Evolutionary conservation across 2,329 filamentous ascomycete genomes (phyloP).

Genomic region (Hypoxylon sp.): DNA sequence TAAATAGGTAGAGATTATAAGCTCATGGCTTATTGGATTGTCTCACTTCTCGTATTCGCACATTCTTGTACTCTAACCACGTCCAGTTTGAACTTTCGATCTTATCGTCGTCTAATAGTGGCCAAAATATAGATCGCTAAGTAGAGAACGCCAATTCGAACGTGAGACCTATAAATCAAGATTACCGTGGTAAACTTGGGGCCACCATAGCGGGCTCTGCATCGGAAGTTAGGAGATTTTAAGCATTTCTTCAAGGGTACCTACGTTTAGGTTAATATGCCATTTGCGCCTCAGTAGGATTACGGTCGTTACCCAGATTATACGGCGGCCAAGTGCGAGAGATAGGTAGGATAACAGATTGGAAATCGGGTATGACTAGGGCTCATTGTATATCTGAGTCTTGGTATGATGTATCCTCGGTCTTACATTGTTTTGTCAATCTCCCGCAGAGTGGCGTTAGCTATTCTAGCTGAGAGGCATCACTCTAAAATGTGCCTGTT

Average conservation of each 20-base stretch:
- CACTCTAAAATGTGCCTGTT: too few relatives aligned
- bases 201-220: slow-evolving; percentile 24
- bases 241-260: slow-evolving; percentile 43
- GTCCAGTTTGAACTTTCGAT: background rate
- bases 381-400: slow-evolving; percentile 44
- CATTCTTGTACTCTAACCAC: background rate
- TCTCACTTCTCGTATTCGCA: background rate
- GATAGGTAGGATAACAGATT: slow-evolving; percentile 62
- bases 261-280: slow-evolving; percentile 65
- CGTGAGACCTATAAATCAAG: background rate
- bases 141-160: background rate
- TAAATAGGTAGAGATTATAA: too few relatives aligned
- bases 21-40: too few relatives aligned
- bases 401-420: slow-evolving; percentile 16
- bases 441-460: background rate
- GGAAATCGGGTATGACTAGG: slow-evolving; percentile 60
- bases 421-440: background rate
- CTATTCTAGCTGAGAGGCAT: background rate
- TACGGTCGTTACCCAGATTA: slow-evolving; percentile 67
- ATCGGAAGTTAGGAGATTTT: slow-evolving; percentile 27
- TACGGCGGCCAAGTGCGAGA: slow-evolving; percentile 61
- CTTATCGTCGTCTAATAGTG: background rate
- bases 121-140: background rate
- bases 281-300: slow-evolving; percentile 66
- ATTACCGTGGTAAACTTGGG: slow-evolving; percentile 1